A percentile compares a stretch with the other conserved stretches of the same genome.
Evolutionary conservation across 169 alveolate species (phyloP).

Genomic region (Cryptosporidium viatorum): DNA sequence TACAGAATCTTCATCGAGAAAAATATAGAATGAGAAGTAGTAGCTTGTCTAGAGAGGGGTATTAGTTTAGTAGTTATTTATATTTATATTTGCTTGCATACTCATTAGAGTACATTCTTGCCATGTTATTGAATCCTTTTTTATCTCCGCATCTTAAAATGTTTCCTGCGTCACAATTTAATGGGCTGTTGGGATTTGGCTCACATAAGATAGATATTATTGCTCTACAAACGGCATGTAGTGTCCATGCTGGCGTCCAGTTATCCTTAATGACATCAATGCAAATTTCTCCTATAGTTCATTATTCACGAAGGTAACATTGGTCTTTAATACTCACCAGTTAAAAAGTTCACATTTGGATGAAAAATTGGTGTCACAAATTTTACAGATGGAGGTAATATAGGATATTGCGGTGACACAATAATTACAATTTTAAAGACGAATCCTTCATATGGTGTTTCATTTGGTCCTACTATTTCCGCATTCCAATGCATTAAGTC

Average conservation of each 20-base stretch:
- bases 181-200: constrained; percentile 97
- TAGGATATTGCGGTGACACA: constrained; percentile 93
- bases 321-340: constrained; percentile 83
- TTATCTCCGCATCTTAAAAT: constrained; percentile 92
- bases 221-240: constrained; percentile 93
- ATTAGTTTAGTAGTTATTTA: constrained; percentile 1
- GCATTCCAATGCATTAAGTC: constrained; percentile 90
- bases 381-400: constrained; percentile 93
- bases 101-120: constrained; percentile 94
- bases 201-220: constrained; percentile 88
- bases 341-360: constrained; percentile 94
- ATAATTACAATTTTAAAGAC: constrained; percentile 88
- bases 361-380: constrained; percentile 95
- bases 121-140: constrained; percentile 92
- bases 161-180: constrained; percentile 97
- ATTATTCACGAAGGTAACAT: constrained; percentile 7
- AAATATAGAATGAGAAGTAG: constrained; percentile 13
- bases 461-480: constrained; percentile 90
- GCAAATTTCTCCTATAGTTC: constrained; percentile 90
- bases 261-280: constrained; percentile 92
- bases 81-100: constrained; percentile 82
- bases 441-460: constrained; percentile 93
- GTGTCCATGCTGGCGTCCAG: constrained; percentile 97
- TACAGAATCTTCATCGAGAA: not conserved
- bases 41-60: constrained; percentile 55